Evolutionary conservation across 2,329 filamentous ascomycete genomes (phyloP), one percentile per base, ranked within the genome.

Genomic region (Talaromyces sp.): DNA sequence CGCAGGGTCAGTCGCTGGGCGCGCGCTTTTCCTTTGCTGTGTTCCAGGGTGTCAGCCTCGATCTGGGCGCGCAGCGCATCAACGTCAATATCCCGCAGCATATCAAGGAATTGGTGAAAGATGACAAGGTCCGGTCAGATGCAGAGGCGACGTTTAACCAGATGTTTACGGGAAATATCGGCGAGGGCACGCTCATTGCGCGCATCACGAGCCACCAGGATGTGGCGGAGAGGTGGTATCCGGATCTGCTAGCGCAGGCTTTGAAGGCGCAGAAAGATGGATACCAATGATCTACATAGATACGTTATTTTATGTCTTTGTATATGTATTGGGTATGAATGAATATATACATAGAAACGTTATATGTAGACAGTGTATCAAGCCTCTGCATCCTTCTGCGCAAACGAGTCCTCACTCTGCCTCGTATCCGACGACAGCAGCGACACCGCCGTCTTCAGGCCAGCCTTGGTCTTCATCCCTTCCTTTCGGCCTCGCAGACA

Each of bases 141-240:
- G 73, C 73, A 1, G 73, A 75, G 62, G 70, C 68, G 2, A 74
- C 72, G 1, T 75, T 75, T 50, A 73, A 75, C 27, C 46, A 67
- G 26, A 71, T 71, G 59, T 74, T 71, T 51, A 62, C 58, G 19
- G 69, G 68, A 4, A 67, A 65, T 46, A 70, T 72, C 2, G 73
- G 73, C 1, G 66, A 74, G 46, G 73, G 71, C 0, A 75, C 71
- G 0, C 66, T 75, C 1, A 65, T 75, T 24, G 72, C 73, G 17
- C 71, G 73, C 26, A 64, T 75, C 10, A 75, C 71, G 7, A 75
- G 73, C 46, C 73, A 75, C 51, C 73, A 73, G 41, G 73, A 75
- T 64, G 73, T 75, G 4, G 73, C 70, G 2, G 62, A 68, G 17
- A 62, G 71, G 61, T 75, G 72, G 72, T 75, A 75, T 66, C 73